These are phyloP conservation scores for Favolaschia claudopus DNA, from an alignment of 768 basidiomycete species.

Conservation along the genomic window DNA sequence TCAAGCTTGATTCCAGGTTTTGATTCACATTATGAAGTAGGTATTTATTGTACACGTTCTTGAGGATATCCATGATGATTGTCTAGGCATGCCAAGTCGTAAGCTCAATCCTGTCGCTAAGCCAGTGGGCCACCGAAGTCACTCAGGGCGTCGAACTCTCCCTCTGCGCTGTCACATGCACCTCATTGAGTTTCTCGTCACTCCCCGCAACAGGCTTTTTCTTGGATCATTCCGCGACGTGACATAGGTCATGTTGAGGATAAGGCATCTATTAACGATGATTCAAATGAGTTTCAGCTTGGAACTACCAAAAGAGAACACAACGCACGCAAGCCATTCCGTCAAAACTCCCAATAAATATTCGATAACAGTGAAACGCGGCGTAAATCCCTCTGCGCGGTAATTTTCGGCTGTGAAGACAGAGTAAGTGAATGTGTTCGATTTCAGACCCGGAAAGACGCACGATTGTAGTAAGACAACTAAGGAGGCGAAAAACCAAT, in stretches of 20 bases:
- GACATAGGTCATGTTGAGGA: conserved; percentile 30
- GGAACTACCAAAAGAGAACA: neutral
- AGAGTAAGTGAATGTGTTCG: neutral
- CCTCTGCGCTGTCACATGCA: too few relatives aligned
- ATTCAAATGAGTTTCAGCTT: neutral
- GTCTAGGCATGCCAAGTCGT: too few relatives aligned
- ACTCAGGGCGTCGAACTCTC: too few relatives aligned
- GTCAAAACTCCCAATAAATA: conserved; percentile 30
- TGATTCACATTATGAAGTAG: too few relatives aligned
- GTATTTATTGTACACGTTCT: too few relatives aligned
- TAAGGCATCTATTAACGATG: conserved; percentile 16
- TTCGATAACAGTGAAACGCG: conserved; percentile 26
- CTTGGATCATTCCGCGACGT: conserved; percentile 25
- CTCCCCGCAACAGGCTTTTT: too few relatives aligned
- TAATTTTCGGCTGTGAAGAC: conserved; percentile 24
- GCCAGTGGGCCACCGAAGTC: too few relatives aligned
- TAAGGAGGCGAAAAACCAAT: neutral
- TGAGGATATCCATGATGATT: too few relatives aligned
- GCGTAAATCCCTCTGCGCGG: conserved; percentile 19
- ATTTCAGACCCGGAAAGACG: neutral
- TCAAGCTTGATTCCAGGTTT: too few relatives aligned
- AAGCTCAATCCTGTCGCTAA: too few relatives aligned
- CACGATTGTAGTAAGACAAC: conserved; percentile 31
- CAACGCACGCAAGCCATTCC: conserved; percentile 28
- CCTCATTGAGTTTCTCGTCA: too few relatives aligned